A percentile compares a stretch with the other conserved stretches of the same genome.
Conservation (phyloP, 169 alveolate species). For the Eimeria maxima region DNA sequence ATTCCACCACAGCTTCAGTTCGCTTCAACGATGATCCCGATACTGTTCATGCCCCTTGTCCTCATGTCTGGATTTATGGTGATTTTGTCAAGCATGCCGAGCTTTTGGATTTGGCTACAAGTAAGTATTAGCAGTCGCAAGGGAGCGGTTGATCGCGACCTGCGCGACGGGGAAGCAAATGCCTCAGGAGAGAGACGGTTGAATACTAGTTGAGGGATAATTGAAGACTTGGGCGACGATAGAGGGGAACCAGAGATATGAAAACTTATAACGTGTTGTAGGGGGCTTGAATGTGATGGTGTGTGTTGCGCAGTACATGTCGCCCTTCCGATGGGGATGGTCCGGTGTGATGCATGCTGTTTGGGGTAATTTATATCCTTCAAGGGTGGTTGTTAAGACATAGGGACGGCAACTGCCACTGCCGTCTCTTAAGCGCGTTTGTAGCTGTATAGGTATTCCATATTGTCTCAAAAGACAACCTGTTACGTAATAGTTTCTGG, state of each 20-base stretch:
- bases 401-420: background rate
- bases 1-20: conserved; percentile 62
- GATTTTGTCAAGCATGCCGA: conserved; percentile 75
- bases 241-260: background rate
- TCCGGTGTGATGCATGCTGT: conserved; percentile 84
- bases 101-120: conserved; percentile 84
- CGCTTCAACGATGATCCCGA: conserved; percentile 80
- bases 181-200: background rate
- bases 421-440: background rate
- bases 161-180: background rate
- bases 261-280: background rate
- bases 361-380: conserved; percentile 73
- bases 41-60: conserved; percentile 81
- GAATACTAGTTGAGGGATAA: background rate
- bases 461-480: background rate
- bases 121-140: conserved; percentile 32
- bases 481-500: background rate
- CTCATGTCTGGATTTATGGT: conserved; percentile 83
- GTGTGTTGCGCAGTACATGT: conserved; percentile 70
- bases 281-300: conserved; percentile 1
- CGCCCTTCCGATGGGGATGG: conserved; percentile 85
- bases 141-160: background rate
- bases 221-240: background rate
- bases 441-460: background rate
- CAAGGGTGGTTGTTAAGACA: background rate